Evolutionary conservation across 331 rosid species (phyloP), one percentile per base, ranked within the genome.

Genomic region (Stylosanthes scabra): DNA sequence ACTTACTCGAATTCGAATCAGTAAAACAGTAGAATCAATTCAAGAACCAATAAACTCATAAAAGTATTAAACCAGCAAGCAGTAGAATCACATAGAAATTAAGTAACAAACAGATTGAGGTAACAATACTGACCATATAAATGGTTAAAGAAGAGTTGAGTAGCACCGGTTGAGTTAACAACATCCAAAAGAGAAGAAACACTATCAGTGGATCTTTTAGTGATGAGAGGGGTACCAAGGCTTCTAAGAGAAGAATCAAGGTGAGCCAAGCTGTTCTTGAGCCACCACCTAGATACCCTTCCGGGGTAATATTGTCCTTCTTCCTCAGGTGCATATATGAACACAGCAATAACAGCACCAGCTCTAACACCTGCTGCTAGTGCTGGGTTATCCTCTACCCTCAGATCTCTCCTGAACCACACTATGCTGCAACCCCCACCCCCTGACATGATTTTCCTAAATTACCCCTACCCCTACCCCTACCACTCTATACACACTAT

Each of bases 361-460:
- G 91, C 86, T 84, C 98, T 83, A 3, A 93, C 97, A 55, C 89
- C 98, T 62, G 98, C 98, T 0, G 87, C 83, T 5, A 93, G 80
- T 50, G 98, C 98, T 31, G 98, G 98, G 65, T 93, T 93, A 80
- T 93, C 98, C 59, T 91, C 98, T 2, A 93, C 80, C 75, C 98
- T 91, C 84, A 93, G 96, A 89, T 93, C 98, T 78, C 98, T 89
- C 72, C 98, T 91, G 85, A 93, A 89, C 98, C 98, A 93, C 25
- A 93, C 97, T 79, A 93, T 90, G 78, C 96, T 93, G 77, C 98
- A 89, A 20, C 98, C 97, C 34, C 97, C 93, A 45, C 97, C 93
- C 50, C 93, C 83, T 83, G 98, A 83, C 97, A 91, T 34, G 6
- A 34, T 92, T 86, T 86, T 78, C 84, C 71, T 69, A 13, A 50